Base-by-base conservation (phyloP, 2,329 filamentous ascomycete genomes). In the Colletotrichum tamarilloi region DNA sequence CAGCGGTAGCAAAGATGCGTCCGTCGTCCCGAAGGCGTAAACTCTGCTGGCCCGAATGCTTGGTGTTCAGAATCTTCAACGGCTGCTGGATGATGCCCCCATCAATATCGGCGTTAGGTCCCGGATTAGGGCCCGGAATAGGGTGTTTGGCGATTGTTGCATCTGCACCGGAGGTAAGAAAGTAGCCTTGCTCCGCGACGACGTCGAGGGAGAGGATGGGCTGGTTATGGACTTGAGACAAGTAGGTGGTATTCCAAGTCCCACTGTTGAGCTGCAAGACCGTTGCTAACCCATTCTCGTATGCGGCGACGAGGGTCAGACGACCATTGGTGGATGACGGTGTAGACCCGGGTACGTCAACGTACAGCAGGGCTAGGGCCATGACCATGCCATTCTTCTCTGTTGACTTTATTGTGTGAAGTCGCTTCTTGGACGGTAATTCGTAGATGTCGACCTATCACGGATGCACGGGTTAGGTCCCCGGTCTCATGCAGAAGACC, bases 21-120 rank as follows among this genome's bases (percentile, higher is more conserved):
- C 92, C 93, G 80, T 99, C 97, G 1, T 91, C 92, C 16, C 97
- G 91, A 28, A 98, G 88, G 4, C 84, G 85, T 7, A 99, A 84
- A 12, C 92, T 90, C 82, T 99, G 97, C 81, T 98, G 96, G 1
- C 97, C 97, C 0, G 95, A 90, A 81, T 98, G 97, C 79, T 93
- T 96, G 1, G 96, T 98, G 77, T 96, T 92, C 57, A 92, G 76
- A 0, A 84, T 81, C 77, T 92, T 93, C 63, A 92, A 78, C 0
- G 92, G 88, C 66, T 88, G 79, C 72, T 22, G 73, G n/a, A 55
- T 56, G 30, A 46, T 35, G 22, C 49, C 53, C 2, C 28, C 62
- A 8, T 56, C 35, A 5, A 32, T 57, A 11, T 52, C 38, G 26
- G 67, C 35, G 42, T 68, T 52, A 11, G 22, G 26, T 8, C 38